Evolutionary conservation across 2,329 filamentous ascomycete species (phyloP), one percentile per base, ranked within the genome.

Genomic region (Fusarium cicatricum): DNA sequence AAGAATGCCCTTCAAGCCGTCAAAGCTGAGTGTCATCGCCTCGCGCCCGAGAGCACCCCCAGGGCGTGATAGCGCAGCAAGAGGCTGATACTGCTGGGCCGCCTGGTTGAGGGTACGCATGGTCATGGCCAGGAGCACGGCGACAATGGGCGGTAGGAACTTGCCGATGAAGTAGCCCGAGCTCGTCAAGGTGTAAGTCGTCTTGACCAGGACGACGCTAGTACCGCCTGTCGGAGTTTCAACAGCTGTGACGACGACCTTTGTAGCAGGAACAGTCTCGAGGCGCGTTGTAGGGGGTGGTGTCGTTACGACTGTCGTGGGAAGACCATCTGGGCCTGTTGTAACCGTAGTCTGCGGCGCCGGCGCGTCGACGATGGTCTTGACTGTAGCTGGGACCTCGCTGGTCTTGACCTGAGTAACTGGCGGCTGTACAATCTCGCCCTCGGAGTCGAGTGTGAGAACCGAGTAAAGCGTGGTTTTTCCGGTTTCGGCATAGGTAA

Each of bases 21-120:
- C 58, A 32, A 78, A 80, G 46, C 76, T 71, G 5, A 80, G 69
- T 10, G 73, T 76, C 15, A 82, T 63, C 0, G 79, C 80, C 28
- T 80, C 72, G 0, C 65, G 60, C 0, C 79, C 80, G 0, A 64
- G 44, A 0, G 75, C 76, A 5, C 79, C 80, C 1, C 67, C 63
- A 0, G 68, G 58, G 9, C 64, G 68, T 6, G 74, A 68, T 2
- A 84, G 66, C 1, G 75, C 72, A 44, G 77, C 75, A 60, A 80
- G 80, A 2, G 78, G 79, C 52, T 78, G 76, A 36, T 76, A 78
- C 11, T 76, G 70, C 46, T 77, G 76, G 1, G 71, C 75, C 49
- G 75, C 73, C 44, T 72, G 68, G 53, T 78, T 75, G 47, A 80
- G 60, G 16, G 78, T 70, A 3, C 77, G 72, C 29, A 79, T 71